Conservation (phyloP, 495 filamentous ascomycete species). For the Aspergillus coremiiformis region DNA sequence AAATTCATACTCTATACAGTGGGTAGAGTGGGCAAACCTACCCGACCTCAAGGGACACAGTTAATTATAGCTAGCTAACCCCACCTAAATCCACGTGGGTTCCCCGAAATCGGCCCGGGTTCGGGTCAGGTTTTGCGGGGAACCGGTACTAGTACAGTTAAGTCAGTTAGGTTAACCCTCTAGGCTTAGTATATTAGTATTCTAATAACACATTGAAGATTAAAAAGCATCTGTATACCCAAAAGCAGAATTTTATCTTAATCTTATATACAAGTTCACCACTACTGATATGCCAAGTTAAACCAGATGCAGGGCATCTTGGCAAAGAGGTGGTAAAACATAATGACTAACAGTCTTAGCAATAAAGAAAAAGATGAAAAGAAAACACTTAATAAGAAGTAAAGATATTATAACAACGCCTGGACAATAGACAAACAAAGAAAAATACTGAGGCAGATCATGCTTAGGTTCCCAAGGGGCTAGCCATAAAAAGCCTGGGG, state of each 20-base stretch:
- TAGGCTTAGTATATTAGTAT: background rate
- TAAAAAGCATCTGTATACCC: background rate
- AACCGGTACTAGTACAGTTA: too few species aligned
- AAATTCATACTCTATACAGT: too few species aligned
- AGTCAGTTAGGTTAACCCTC: too few species aligned
- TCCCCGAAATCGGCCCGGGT: too few species aligned
- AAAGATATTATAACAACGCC: conserved; percentile 43
- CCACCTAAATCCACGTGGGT: too few species aligned
- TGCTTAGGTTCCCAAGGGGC: conserved; percentile 7
- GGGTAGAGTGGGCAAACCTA: too few species aligned
- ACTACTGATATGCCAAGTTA: conserved; percentile 22
- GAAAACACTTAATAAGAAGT: too few species aligned
- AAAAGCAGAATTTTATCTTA: conserved; percentile 20
- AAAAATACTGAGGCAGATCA: conserved; percentile 22
- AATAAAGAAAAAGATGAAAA: conserved; percentile 10
- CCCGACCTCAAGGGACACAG: too few species aligned
- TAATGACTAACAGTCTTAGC: conserved; percentile 11
- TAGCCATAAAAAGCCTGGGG: conserved; percentile 42
- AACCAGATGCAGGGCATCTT: conserved; percentile 6
- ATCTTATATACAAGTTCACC: conserved; percentile 41
- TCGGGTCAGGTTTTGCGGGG: too few species aligned
- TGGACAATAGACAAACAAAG: conserved; percentile 33
- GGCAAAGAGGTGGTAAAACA: conserved; percentile 21
- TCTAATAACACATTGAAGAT: background rate
- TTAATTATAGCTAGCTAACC: too few species aligned